Base-by-base conservation (phyloP, 2,329 filamentous ascomycete species). In the Dothidotthia symphoricarpi region DNA sequence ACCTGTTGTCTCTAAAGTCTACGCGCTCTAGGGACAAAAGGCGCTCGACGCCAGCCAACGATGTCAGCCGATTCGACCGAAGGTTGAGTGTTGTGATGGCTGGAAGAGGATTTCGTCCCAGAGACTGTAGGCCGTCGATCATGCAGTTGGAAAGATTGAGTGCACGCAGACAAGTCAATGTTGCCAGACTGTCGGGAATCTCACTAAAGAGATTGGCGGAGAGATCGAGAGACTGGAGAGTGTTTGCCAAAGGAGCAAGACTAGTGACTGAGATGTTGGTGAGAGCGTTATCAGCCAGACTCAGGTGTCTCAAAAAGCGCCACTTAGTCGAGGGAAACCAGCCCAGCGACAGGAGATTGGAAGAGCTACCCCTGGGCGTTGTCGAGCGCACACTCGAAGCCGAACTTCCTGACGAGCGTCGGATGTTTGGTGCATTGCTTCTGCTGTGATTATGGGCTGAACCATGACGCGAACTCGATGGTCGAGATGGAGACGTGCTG, bases 121-220 rank as follows among this genome's bases (percentile, higher is more conserved):
- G 74, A 2, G 91, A 95, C 57, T 94, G 86, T 39, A 98, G 75
- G 12, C 89, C 93, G 54, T 91, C 87, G 47, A 98, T 97, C 90
- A 97, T 96, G 75, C 91, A 97, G 58, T 95, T 86, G 3, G 91
- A 95, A 16, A 98, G 75, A 58, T 98, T 97, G 36, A 98, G 73
- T 16, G 93, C 90, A 49, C 90, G 83, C n/a, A 98, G 77, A 17
- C 88, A 85, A 14, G 88, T 89, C 41, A 98, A 74, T 8, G 81
- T 86, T 10, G 90, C 85, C 40, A 98, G 72, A 56, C 87, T 93
- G 64, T 97, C 93, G 1, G 93, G 93, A 36, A 97, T 85, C 64
- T 96, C 87, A n/a, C 82, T 83, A 66, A 98, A 95, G 22, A 95
- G 80, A 59, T 98, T 98, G 34, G 82, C 83, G 1, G 93, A 97